These are phyloP conservation scores for Pseudevernia furfuracea DNA, from an alignment of 495 filamentous ascomycete genomes.

Conservation along the genomic window DNA sequence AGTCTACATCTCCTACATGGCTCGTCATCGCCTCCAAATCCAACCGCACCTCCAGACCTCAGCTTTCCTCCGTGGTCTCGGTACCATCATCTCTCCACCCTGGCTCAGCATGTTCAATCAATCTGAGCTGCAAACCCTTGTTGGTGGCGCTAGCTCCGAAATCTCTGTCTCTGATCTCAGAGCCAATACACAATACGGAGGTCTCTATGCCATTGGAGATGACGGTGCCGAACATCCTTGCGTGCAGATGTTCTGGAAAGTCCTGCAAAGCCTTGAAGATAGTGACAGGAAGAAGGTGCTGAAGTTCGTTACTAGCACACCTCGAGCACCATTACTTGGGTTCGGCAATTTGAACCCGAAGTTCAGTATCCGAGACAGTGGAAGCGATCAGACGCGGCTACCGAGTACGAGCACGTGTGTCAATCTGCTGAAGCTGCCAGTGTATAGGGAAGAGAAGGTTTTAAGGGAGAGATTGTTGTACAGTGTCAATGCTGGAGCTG, in stretches of 20 bases:
- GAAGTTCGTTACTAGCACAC: slow-evolving; percentile 92
- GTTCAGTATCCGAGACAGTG: slow-evolving; percentile 86
- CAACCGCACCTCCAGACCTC: slow-evolving; percentile 73
- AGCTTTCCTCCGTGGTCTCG: slow-evolving; percentile 78
- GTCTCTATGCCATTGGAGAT: slow-evolving; percentile 79
- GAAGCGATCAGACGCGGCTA: slow-evolving; percentile 62
- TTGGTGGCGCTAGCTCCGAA: slow-evolving; percentile 75
- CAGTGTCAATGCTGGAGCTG: slow-evolving; percentile 83
- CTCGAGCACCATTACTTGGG: slow-evolving; percentile 82
- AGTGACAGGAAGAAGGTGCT: slow-evolving; percentile 75
- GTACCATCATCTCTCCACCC: slow-evolving; percentile 77
- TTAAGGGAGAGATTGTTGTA: slow-evolving; percentile 79
- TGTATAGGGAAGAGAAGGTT: slow-evolving; percentile 55
- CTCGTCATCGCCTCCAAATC: slow-evolving; percentile 70
- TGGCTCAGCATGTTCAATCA: slow-evolving; percentile 99
- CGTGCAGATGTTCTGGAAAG: slow-evolving; percentile 83
- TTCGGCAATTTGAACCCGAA: slow-evolving; percentile 78
- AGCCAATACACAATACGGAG: slow-evolving; percentile 79
- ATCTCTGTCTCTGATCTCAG: slow-evolving; percentile 85
- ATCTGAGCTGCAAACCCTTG: slow-evolving; percentile 80
- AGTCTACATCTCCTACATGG: slow-evolving; percentile 89
- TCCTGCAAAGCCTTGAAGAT: slow-evolving; percentile 68
- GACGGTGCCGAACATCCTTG: slow-evolving; percentile 80
- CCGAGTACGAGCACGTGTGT: slow-evolving; percentile 97
- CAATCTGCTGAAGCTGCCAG: slow-evolving; percentile 87